Base-by-base conservation (phyloP, 768 basidiomycete genomes). In the Neoboletus magnificus region DNA sequence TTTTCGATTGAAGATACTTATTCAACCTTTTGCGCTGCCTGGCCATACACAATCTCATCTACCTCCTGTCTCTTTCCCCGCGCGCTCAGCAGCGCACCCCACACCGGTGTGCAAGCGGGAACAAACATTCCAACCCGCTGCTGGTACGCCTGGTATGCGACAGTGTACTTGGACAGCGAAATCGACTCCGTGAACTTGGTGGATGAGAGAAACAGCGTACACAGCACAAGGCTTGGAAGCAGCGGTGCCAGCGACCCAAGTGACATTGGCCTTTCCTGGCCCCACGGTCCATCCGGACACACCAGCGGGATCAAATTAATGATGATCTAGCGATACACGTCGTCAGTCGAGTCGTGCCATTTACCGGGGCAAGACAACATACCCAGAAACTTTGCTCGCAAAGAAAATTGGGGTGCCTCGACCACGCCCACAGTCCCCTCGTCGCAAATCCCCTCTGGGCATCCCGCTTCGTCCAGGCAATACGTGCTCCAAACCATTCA, bases 341-440 rank as follows among this genome's bases (percentile, higher is more conserved):
- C 0, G 22, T 64, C 22, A 61, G 54, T 54, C n/a, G 46, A 43
- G 29, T 23, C 23, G 8, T 18, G 9, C 9, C 20, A 25, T 48
- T 13, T 4, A 23, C 20, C 11, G 1, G 12, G 1, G 8, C 25
- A 20, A 35, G 1, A 22, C 1, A 16, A 74, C 83, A 40, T 59
- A 89, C 87, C 88, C 88, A 95, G 73, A 95, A 93, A 16, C 74
- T 70, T 70, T 95, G 93, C 69, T 98, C 96, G 69, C 90, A 93
- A 1, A 86, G 74, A 68, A 93, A 95, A 71, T 98, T 98, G 35
- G 96, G 94, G 71, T 98, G 96, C 16, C 96, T 77, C 3, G 83
- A 84, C 78, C 85, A 95, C 2, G 83, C 80, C 90, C 91, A 98
- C 8, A 98, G 70, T 4, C 95, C 95, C 20, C 80, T 77, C 0